Evolutionary conservation across 1,284 basidiomycete species (phyloP).

Genomic region (Puccinia novopanici): DNA sequence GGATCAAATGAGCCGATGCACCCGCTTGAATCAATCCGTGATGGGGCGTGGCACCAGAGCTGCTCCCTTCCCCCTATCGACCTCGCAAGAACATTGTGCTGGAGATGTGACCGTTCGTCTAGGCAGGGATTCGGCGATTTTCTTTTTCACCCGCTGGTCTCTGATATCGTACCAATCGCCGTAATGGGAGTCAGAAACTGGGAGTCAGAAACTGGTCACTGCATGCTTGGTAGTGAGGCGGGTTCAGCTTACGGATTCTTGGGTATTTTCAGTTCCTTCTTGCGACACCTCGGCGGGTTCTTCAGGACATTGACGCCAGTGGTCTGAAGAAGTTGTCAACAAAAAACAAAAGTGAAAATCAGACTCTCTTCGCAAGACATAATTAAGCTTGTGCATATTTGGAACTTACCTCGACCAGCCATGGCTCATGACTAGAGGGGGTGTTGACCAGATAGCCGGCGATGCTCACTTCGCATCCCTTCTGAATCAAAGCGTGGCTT

Average conservation of each 20-base stretch:
- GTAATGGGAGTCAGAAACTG: not conserved
- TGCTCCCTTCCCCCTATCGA: constrained; percentile 7
- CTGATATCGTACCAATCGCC: not conserved
- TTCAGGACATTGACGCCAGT: not conserved
- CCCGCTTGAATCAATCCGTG: not conserved
- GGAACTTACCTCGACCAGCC: constrained; percentile 2
- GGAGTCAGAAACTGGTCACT: not conserved
- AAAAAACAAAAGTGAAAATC: not conserved
- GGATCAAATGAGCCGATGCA: not conserved
- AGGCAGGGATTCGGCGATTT: not conserved
- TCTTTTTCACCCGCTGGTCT: not conserved
- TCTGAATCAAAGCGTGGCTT: constrained; percentile 8
- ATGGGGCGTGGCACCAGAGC: not conserved
- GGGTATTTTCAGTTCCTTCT: constrained; percentile 4
- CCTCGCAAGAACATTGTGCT: not conserved
- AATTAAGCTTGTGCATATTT: not conserved
- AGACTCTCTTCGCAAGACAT: not conserved
- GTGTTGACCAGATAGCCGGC: not conserved
- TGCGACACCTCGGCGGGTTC: constrained; percentile 13
- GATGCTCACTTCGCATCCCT: constrained; percentile 14
- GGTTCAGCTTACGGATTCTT: not conserved
- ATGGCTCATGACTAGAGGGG: not conserved
- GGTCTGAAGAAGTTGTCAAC: not conserved
- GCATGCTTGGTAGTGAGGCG: not conserved
- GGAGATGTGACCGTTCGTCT: not conserved